Evolutionary conservation across 192 early-diverging fungal species (phyloP), one percentile per base, ranked within the genome.

Genomic region (Umbelopsis isabellina): DNA sequence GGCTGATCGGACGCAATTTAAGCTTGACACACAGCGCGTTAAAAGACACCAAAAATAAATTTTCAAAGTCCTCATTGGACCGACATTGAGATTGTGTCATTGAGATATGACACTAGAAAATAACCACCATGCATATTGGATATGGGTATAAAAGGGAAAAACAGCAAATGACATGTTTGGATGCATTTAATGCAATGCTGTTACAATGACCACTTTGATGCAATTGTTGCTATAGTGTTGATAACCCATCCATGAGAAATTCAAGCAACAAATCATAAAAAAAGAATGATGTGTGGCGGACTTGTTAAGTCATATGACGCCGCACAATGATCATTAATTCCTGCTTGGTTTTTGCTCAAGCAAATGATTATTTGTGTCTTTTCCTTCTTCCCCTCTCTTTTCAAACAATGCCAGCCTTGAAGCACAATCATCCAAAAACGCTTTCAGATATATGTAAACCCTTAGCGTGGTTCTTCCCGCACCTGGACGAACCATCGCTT

Each of bases 381-480:
- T 49, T 13, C 30, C 11, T 33, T 8, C 25, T 61, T 35, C 30
- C 15, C 13, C 30, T 35, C 25, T 16, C 53, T 13, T 23, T 58
- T 30, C 13, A 4, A 27, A 53, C 23, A 1, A 22, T 25, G 33
- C 55, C 25, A 35, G 37, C 30, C 30, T 35, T 35, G 37, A 61
- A 61, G 33, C 55, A 35, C 16, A 61, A 30, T 25, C 27, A 61
- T 4, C 25, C 55, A 35, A 25, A 61, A 25, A 30, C 13, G 9
- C 25, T 61, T 16, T 61, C 55, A 27, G 55, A 61, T 35, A 61
- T 61, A 61, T 61, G 55, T 35, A 61, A 61, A 61, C 55, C 55
- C 10, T n/a, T 61, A 35, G 27, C 30, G 13, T 61, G 55, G 55
- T 61, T 61, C 16, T 61, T 61, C 30, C 55, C 55, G 18, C 27